These are phyloP conservation scores for Hemileccinum rubropunctum DNA, from an alignment of 768 basidiomycete species.

Conservation along the genomic window DNA sequence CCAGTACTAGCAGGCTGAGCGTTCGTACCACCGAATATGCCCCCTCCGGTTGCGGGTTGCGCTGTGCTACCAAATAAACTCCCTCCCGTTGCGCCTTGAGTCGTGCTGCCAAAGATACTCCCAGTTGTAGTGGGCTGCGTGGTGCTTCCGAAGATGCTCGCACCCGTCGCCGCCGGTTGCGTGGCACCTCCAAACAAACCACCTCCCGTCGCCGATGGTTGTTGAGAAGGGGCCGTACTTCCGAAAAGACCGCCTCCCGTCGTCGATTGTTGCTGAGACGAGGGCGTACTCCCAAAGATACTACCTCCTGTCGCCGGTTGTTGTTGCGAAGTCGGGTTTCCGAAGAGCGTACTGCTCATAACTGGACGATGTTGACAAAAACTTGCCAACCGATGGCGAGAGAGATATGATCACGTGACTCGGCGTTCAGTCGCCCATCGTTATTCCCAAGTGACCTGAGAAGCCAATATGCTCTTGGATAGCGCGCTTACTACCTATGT, in stretches of 20 bases:
- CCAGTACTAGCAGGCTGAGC: conserved; percentile 19
- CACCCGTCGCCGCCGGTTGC: conserved; percentile 9
- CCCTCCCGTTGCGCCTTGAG: conserved; percentile 7
- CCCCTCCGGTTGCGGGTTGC: conserved; percentile 19
- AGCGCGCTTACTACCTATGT: no score
- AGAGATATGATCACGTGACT: conserved; percentile 13
- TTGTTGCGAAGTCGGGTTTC: conserved; percentile 22
- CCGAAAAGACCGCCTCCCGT: conserved; percentile 19
- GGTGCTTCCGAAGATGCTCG: conserved; percentile 10
- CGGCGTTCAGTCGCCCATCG: no score
- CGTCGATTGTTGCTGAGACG: conserved; percentile 25
- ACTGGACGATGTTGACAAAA: not conserved
- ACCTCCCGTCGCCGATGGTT: conserved; percentile 11
- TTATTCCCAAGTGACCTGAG: no score
- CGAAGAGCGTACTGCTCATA: conserved; percentile 21
- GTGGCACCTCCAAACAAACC: conserved; percentile 16
- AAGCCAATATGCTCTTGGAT: no score
- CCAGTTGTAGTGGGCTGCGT: conserved; percentile 15
- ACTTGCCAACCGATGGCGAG: not conserved
- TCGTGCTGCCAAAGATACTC: conserved; percentile 9
- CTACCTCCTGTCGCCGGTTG: conserved; percentile 20
- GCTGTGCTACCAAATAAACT: conserved; percentile 11
- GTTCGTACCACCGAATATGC: conserved; percentile 20
- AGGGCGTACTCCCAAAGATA: conserved; percentile 26
- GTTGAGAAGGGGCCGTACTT: conserved; percentile 10